Evolutionary conservation across 108 stramenopile species (phyloP).

Genomic region (Cylindrotheca fusiformis): DNA sequence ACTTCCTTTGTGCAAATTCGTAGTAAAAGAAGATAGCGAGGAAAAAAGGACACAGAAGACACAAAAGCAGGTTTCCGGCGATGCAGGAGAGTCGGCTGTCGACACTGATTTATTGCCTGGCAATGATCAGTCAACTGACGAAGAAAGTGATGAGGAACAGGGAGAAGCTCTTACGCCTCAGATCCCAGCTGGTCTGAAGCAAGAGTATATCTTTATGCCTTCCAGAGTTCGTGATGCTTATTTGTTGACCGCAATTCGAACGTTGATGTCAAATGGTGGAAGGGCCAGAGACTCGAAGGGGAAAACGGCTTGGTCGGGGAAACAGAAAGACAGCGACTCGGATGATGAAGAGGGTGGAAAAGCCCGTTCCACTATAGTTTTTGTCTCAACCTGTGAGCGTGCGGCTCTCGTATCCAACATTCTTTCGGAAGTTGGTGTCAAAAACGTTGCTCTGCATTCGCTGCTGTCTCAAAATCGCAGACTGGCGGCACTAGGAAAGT

Average conservation of each 20-base stretch:
- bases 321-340: constrained; percentile 16
- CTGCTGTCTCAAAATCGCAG: constrained; percentile 89
- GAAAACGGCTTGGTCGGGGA: constrained; percentile 24
- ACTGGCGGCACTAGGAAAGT: constrained; percentile 87
- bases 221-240: constrained; percentile 84
- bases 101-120: constrained; percentile 14
- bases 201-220: constrained; percentile 97
- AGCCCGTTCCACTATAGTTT: constrained; percentile 90
- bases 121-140: constrained; percentile 11
- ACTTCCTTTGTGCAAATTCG: constrained; percentile 68
- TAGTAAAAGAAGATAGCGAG: constrained; percentile 42
- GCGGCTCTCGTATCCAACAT: constrained; percentile 90
- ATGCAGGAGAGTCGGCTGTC: neutral
- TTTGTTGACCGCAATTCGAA: constrained; percentile 68
- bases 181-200: constrained; percentile 84
- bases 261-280: constrained; percentile 77
- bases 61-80: constrained; percentile 26
- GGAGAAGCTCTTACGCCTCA: constrained; percentile 48
- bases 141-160: constrained; percentile 15
- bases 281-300: constrained; percentile 43
- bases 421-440: constrained; percentile 81
- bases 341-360: constrained; percentile 45
- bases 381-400: constrained; percentile 94
- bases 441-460: constrained; percentile 92
- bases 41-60: constrained; percentile 29